phyloP scores from a whole-genome alignment of 2,329 filamentous ascomycete species.

The Colletotrichum truncatum region DNA sequence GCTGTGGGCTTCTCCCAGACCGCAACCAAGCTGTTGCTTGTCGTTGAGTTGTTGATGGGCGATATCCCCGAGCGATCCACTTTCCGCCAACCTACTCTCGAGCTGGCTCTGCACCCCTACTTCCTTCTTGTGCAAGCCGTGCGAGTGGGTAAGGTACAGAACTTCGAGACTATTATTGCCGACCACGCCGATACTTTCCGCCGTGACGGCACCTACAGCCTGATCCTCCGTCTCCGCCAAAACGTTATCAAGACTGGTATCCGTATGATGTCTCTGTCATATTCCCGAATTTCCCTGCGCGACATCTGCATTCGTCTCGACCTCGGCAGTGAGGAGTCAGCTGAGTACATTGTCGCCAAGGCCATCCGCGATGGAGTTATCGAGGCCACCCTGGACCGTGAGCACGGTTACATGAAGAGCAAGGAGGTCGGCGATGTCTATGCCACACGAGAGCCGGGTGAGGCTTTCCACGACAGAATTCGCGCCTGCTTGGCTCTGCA shows the following conservation, averaged over 20 bases:
- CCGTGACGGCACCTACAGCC: constrained; percentile 92
- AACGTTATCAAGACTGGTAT: constrained; percentile 99
- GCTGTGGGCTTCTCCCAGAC: constrained; percentile 96
- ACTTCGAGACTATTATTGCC: constrained; percentile 88
- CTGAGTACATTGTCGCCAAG: constrained; percentile 99
- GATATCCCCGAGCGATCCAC: constrained; percentile 96
- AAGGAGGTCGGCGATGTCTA: constrained; percentile 97
- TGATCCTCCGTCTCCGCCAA: constrained; percentile 93
- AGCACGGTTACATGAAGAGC: constrained; percentile 98
- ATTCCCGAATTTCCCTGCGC: constrained; percentile 94
- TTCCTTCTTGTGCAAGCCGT: constrained; percentile 94
- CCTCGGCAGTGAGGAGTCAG: constrained; percentile 93
- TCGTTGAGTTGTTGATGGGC: constrained; percentile 97
- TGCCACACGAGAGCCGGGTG: constrained; percentile 91
- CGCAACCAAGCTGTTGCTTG: constrained; percentile 93
- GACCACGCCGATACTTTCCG: constrained; percentile 86
- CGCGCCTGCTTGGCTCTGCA: constrained; percentile 89
- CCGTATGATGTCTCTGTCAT: constrained; percentile 98
- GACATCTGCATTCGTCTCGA: constrained; percentile 97
- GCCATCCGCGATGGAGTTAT: constrained; percentile 98
- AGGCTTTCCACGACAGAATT: constrained; percentile 98
- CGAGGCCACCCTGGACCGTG: constrained; percentile 91
- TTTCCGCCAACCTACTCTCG: constrained; percentile 89
- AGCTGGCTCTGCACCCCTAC: constrained; percentile 90
- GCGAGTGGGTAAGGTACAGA: constrained; percentile 93